Base-by-base conservation (phyloP, 768 basidiomycete genomes). In the Dioszegia crocea region DNA sequence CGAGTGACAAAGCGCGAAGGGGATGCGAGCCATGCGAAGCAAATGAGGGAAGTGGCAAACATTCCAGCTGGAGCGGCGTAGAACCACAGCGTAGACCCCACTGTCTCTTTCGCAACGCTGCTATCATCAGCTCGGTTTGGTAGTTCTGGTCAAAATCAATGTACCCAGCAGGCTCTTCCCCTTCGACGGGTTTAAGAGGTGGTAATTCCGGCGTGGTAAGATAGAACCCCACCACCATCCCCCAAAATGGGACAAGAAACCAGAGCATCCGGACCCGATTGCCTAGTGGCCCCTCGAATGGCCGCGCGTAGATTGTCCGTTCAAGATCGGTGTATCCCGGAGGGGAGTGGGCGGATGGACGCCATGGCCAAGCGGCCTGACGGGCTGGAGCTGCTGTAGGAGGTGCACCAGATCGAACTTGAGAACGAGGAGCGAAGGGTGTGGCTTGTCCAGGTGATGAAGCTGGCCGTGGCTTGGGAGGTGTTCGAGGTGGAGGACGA, bases 1-100 rank as follows among this genome's bases (percentile, higher is more conserved):
- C 59, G 59, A 26, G 59, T 60, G 44, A 60, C 53, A n/a, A 60
- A 36, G 23, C 59, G 53, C 0, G 59, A 30, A 8, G 59, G 59
- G 24, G 38, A 48, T 8, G 36, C 27, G 12, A 47, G 52, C 44
- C 44, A 54, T 26, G 33, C 41, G 39, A 47, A 30, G 56, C 44
- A 46, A 23, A 47, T 27, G 11, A 48, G 19, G 41, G 43, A 56
- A 16, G 54, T 46, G 30, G 27, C 27, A 31, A 56, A 56, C 54
- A 56, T 56, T 4, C 24, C 12, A 2, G 45, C 27, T 33, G 41
- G 29, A 11, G 54, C 36, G 2, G 54, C n/a, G 29, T 56, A 56
- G 43, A 36, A 8, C 43, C 31, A 56, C 23, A 56, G 19, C 9
- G 41, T 39, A 1, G 54, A 56, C 1, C 2, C 8, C 1, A 36